A percentile compares a stretch with the other conserved stretches of the same genome.
Evolutionary conservation across 2,329 filamentous ascomycete species (phyloP).

Genomic region (Penicillium sp.): DNA sequence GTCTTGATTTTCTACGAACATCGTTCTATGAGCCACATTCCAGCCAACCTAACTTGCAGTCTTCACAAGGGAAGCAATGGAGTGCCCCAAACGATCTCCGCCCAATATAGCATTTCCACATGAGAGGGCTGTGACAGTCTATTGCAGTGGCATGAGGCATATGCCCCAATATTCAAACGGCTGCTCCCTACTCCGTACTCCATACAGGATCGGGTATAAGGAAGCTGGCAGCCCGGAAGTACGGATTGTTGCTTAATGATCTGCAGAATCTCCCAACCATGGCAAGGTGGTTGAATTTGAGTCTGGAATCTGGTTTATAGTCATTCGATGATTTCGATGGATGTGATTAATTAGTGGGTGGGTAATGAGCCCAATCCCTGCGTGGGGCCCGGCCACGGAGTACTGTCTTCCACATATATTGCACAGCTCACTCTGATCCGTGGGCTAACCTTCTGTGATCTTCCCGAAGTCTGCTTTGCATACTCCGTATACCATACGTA

Average conservation of each 20-base stretch:
- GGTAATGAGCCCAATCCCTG: background rate
- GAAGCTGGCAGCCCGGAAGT: background rate
- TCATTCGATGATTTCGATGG: background rate
- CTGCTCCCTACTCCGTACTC: background rate
- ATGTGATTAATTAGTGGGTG: background rate
- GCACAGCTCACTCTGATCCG: background rate
- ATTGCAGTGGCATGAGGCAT: background rate
- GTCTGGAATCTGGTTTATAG: background rate
- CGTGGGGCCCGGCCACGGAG: background rate
- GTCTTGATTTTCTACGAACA: background rate
- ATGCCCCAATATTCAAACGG: background rate
- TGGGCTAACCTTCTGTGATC: background rate
- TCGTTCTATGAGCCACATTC: background rate
- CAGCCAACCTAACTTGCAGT: background rate
- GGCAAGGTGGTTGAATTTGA: background rate
- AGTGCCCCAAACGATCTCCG: background rate
- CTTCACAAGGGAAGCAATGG: no score
- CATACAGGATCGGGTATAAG: background rate
- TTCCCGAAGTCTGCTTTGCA: background rate
- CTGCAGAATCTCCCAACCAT: background rate
- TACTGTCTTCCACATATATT: conserved; percentile 7
- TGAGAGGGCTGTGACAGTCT: background rate
- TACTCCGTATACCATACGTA: background rate
- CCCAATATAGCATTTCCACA: background rate
- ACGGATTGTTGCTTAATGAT: background rate